Evolutionary conservation across 176 grass and related monocot species (phyloP).

Genomic region (Triticum monococcum): DNA sequence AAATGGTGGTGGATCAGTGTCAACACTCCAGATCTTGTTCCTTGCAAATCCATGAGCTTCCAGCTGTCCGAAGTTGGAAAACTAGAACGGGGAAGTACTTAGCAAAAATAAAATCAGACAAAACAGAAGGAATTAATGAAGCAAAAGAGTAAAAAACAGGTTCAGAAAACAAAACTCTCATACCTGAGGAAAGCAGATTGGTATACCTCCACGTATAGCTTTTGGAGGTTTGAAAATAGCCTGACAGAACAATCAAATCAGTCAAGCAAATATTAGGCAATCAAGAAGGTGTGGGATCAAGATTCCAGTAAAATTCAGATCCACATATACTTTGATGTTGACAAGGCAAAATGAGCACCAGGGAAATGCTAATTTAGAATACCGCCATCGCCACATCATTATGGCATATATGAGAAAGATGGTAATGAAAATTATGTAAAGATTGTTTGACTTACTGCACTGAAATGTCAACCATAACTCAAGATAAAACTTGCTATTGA

Average conservation of each 20-base stretch:
- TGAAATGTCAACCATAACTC: slow-evolving; percentile 14
- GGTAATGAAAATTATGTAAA: background rate
- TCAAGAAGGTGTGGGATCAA: background rate
- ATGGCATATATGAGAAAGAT: background rate
- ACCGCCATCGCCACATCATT: background rate
- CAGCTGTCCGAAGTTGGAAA: slow-evolving; percentile 72
- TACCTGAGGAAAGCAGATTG: slow-evolving; percentile 90
- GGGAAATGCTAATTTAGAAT: slow-evolving; percentile 1
- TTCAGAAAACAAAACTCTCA: slow-evolving; percentile 9
- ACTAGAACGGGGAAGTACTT: slow-evolving; percentile 51
- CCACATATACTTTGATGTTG: slow-evolving; percentile 18
- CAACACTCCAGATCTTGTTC: slow-evolving; percentile 68
- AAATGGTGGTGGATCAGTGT: slow-evolving; percentile 66
- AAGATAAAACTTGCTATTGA: slow-evolving; percentile 11
- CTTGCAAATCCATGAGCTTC: slow-evolving; percentile 89
- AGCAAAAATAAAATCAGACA: slow-evolving; percentile 33
- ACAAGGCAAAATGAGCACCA: slow-evolving; percentile 18
- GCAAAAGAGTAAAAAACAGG: background rate
- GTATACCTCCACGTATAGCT: slow-evolving; percentile 85
- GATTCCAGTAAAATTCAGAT: background rate
- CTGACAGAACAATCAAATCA: slow-evolving; percentile 40
- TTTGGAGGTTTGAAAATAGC: slow-evolving; percentile 82
- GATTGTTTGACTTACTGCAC: background rate
- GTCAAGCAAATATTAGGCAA: slow-evolving; percentile 20
- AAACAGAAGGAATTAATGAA: slow-evolving; percentile 32